Base-by-base conservation (phyloP, 2,329 filamentous ascomycete genomes). In the Cladosporium sp. region DNA sequence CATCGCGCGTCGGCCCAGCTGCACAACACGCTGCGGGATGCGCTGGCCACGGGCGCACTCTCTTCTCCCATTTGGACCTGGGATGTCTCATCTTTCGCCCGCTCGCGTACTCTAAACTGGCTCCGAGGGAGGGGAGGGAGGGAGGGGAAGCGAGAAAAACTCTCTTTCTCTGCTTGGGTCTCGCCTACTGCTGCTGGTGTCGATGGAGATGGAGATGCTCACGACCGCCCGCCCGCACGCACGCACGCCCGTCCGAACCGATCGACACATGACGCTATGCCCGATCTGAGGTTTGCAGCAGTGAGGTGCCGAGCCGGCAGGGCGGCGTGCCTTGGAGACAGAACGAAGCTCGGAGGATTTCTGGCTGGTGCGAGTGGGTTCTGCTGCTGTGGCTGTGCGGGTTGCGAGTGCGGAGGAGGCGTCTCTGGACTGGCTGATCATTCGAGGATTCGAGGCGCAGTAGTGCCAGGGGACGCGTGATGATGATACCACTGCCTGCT, bases 1-100 rank as follows among this genome's bases (percentile, higher is more conserved):
- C 55, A 57, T 57, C 55, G 18, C 55, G 55, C 55, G 23, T 12
- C 55, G 33, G 46, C 46, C n/a, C 35, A 40, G 35, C 35, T 40
- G 35, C 35, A 40, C 35, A 40, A 40, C 35, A 40, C 35, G 46
- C 23, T 50, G 46, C 23, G 46, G n/a, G 55, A 57, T 57, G 55
- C 55, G 55, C 55, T 57, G 55, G 37, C 37, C 37, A 44, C 40
- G 14, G 52, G 31, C 8, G 28, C 12, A 3, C 37, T 44, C 35
- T 6, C 35, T 14, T 40, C 35, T 40, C 12, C 6, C 31, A 11
- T 31, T 31, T 31, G 31, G 31, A 31, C 10, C 35, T 18, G 6
- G 37, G 18, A 23, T 57, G 55, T 57, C 55, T 57, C 55, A 57
- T 23, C 16, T 37, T 8, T 14, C 53, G 26, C 50, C 28, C n/a